Conservation (phyloP, 1,284 basidiomycete species). For the Polyporus tsugae region DNA sequence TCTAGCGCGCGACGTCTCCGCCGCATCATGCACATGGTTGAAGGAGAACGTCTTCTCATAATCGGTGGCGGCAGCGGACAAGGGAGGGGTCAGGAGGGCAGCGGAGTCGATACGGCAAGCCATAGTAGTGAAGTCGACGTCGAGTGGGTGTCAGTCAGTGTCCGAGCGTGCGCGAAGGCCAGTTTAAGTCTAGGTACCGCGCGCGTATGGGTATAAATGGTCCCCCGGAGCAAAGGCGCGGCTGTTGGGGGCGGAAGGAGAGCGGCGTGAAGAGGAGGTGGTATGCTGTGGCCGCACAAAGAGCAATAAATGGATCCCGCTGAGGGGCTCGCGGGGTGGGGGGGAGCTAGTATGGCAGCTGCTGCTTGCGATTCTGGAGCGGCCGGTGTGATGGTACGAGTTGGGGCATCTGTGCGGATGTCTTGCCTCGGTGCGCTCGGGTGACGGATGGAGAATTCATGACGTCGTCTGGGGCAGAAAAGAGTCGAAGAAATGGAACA, state of each 20-base stretch:
- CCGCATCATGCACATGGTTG: neutral
- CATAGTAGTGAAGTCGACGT: slow-evolving; percentile 13
- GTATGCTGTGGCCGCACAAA: slow-evolving; percentile 7
- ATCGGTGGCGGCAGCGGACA: slow-evolving; percentile 23
- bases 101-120: slow-evolving; percentile 14
- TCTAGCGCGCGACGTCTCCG: neutral
- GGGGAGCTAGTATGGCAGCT: neutral
- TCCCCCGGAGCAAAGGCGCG: neutral
- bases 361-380: neutral
- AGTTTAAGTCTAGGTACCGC: slow-evolving; percentile 2
- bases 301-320: neutral
- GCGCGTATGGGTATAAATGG: slow-evolving; percentile 8
- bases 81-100: slow-evolving; percentile 37
- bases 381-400: neutral
- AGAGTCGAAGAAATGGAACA: neutral
- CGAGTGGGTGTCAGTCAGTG: neutral
- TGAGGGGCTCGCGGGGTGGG: neutral
- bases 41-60: slow-evolving; percentile 18
- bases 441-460: neutral
- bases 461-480: neutral
- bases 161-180: slow-evolving; percentile 1
- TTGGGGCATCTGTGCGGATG: slow-evolving; percentile 2
- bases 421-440: slow-evolving; percentile 1
- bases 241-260: neutral
- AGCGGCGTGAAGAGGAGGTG: neutral